These are phyloP conservation scores for Teratosphaeria gauchensis DNA, from an alignment of 2,329 filamentous ascomycete genomes.

Conservation along the genomic window DNA sequence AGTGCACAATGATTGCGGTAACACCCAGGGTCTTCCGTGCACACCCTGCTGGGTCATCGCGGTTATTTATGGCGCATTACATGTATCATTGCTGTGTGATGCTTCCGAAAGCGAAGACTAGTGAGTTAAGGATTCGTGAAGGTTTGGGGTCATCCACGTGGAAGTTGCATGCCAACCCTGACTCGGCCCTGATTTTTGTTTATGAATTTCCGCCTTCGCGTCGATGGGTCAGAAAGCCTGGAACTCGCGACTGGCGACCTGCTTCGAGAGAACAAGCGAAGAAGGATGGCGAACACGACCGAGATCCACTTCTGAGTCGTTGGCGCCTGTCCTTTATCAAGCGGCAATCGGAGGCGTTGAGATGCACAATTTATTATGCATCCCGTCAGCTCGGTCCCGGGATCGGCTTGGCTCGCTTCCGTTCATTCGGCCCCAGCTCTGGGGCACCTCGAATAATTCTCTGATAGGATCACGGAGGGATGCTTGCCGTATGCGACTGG, in stretches of 20 bases:
- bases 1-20: background rate
- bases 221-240: background rate
- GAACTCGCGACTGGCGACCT: background rate
- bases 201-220: background rate
- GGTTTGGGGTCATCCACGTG: background rate
- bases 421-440: background rate
- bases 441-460: background rate
- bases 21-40: background rate
- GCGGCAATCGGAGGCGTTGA: background rate
- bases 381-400: background rate
- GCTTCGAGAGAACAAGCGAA: background rate
- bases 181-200: background rate
- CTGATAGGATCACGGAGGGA: background rate
- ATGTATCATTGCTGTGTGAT: background rate
- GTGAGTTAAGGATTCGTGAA: background rate
- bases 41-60: too few species aligned
- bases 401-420: background rate
- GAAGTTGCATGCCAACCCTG: background rate
- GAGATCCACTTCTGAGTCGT: background rate
- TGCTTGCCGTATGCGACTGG: background rate
- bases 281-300: background rate
- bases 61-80: background rate
- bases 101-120: background rate
- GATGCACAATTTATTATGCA: background rate
- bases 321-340: background rate